Percentiles rank a stretch among this genome's conserved stretches.
These are phyloP conservation scores for Fraxinus nigra DNA, from an alignment of 305 asterid species.

Conservation along the genomic window DNA sequence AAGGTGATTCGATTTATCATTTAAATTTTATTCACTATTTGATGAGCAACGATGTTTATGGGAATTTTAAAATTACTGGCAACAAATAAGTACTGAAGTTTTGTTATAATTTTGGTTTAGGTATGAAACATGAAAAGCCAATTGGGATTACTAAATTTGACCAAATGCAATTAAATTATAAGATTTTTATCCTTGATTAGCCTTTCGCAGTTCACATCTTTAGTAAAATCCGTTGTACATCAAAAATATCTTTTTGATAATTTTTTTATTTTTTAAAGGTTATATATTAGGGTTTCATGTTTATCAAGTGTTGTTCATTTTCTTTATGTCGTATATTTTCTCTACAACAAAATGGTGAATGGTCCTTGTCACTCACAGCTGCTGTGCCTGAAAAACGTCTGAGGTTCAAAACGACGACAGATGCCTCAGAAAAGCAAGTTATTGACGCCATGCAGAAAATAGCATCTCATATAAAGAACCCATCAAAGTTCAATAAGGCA, in stretches of 20 bases:
- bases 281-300: background rate
- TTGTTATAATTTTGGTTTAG: background rate
- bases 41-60: conserved; percentile 12
- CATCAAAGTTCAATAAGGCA: conserved; percentile 74
- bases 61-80: background rate
- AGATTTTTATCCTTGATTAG: background rate
- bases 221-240: background rate
- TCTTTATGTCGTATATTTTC: background rate
- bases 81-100: background rate
- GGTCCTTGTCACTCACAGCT: conserved; percentile 27
- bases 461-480: conserved; percentile 76
- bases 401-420: conserved; percentile 82
- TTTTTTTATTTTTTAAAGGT: background rate
- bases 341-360: conserved; percentile 16
- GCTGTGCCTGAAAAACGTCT: conserved; percentile 62
- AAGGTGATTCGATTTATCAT: conserved; percentile 22
- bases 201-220: background rate
- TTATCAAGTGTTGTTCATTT: background rate
- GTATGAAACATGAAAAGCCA: background rate
- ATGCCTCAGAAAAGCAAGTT: conserved; percentile 88
- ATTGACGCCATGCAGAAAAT: conserved; percentile 93
- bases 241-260: background rate
- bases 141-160: background rate
- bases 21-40: conserved; percentile 5
- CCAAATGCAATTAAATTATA: background rate